Evolutionary conservation across 345 rosid genomes (phyloP).

Genomic region (Raphanus raphanistrum): DNA sequence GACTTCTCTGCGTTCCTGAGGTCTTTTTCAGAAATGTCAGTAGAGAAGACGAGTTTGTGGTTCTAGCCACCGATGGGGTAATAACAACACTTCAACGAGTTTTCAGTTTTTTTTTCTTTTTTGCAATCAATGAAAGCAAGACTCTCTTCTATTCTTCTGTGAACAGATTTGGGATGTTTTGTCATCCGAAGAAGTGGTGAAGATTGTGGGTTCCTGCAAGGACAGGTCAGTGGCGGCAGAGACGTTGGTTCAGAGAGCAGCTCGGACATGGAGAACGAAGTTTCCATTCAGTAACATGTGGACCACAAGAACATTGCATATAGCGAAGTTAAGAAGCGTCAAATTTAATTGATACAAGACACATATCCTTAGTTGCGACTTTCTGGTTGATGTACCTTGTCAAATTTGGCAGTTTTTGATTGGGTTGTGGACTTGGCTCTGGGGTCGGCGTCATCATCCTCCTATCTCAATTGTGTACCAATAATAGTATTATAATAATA

Average conservation of each 20-base stretch:
- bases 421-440: neutral
- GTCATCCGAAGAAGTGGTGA: constrained; percentile 70
- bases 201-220: constrained; percentile 58
- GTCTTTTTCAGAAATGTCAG: constrained; percentile 65
- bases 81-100: neutral
- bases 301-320: too few species aligned
- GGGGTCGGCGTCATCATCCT: constrained; percentile 22
- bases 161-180: constrained; percentile 86
- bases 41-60: constrained; percentile 71
- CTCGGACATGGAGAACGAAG: constrained; percentile 68
- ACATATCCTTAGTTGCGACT: neutral
- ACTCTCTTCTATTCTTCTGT: neutral
- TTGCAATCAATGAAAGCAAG: neutral
- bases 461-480: constrained; percentile 15
- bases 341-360: constrained; percentile 15
- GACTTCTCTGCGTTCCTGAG: constrained; percentile 74
- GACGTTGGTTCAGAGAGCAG: constrained; percentile 57
- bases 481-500: neutral
- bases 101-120: neutral
- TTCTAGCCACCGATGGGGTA: constrained; percentile 96
- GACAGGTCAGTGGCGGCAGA: constrained; percentile 70
- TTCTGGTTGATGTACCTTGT: constrained; percentile 17
- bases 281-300: constrained; percentile 39
- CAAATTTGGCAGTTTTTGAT: constrained; percentile 5
- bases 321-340: too few species aligned